Conservation (phyloP, 164 flowering plant genomes). For the Berberis vulgaris region DNA sequence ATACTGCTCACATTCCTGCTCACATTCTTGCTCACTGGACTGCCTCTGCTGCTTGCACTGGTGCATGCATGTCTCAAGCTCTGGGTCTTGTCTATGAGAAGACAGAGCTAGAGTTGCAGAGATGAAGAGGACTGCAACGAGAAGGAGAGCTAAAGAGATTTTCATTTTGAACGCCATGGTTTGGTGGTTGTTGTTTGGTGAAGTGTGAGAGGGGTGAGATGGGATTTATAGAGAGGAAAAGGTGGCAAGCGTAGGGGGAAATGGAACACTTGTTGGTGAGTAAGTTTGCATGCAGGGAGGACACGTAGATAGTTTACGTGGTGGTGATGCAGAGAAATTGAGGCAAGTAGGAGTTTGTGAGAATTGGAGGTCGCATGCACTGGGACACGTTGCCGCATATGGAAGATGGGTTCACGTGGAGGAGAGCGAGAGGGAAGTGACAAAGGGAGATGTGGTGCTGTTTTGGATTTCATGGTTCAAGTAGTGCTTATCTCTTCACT, state of each 20-base stretch:
- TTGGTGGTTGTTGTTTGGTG: background rate
- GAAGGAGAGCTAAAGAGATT: background rate
- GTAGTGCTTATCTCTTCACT: too few relatives aligned
- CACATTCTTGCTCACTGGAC: background rate
- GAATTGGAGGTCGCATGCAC: background rate
- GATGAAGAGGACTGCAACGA: background rate
- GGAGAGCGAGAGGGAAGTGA: too few relatives aligned
- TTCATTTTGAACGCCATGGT: constrained; percentile 4
- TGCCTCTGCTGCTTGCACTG: constrained; percentile 5
- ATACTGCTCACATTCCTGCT: background rate
- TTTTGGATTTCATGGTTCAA: too few relatives aligned
- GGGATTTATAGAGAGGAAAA: background rate
- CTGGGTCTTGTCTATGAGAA: constrained; percentile 1
- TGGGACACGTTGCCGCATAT: background rate
- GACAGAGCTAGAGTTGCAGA: constrained; percentile 1
- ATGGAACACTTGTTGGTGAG: background rate
- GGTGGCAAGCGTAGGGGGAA: background rate
- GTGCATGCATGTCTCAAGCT: background rate
- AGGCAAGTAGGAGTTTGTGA: background rate
- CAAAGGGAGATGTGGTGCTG: too few relatives aligned
- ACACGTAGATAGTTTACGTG: background rate
- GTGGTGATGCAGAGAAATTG: background rate
- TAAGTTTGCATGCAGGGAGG: background rate
- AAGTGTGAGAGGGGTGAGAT: background rate
- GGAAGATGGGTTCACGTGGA: background rate